Evolutionary conservation across 495 filamentous ascomycete genomes (phyloP).

Genomic region (Cairneyella variabilis): DNA sequence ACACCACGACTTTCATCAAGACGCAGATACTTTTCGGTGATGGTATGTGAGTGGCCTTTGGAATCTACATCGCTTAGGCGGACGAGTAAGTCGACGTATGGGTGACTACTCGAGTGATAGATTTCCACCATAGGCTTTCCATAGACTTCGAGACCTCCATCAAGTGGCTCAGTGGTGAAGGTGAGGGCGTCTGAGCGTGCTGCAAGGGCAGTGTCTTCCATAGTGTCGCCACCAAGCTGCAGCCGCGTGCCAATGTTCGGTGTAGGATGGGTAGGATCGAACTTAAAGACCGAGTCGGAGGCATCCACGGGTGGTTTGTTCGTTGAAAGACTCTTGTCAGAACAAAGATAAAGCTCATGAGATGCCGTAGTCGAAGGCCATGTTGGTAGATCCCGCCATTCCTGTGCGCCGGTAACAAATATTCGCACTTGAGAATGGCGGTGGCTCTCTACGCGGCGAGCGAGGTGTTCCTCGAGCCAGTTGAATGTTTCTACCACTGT

Average conservation of each 20-base stretch:
- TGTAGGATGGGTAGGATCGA: constrained; percentile 29
- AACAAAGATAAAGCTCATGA: constrained; percentile 25
- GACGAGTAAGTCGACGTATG: constrained; percentile 30
- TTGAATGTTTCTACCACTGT: constrained; percentile 1
- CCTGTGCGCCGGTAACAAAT: constrained; percentile 13
- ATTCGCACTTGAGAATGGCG: not conserved
- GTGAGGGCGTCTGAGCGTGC: constrained; percentile 27
- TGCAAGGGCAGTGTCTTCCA: constrained; percentile 26
- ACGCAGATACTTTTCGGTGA: constrained; percentile 19
- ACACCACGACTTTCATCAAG: constrained; percentile 2
- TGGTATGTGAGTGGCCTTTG: constrained; percentile 26
- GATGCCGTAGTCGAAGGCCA: constrained; percentile 18
- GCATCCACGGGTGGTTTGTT: constrained; percentile 13
- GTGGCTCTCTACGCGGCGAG: constrained; percentile 1
- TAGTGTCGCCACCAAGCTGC: constrained; percentile 7
- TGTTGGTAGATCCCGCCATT: constrained; percentile 10
- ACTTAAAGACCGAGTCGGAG: constrained; percentile 24
- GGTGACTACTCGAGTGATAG: constrained; percentile 24
- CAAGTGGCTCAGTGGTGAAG: constrained; percentile 29
- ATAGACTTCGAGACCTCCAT: constrained; percentile 24
- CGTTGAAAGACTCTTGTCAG: constrained; percentile 5
- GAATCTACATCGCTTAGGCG: constrained; percentile 30
- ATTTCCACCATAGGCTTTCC: constrained; percentile 25
- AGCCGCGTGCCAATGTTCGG: constrained; percentile 22
- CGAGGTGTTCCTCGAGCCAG: constrained; percentile 16